Evolutionary conservation across 2,329 filamentous ascomycete genomes (phyloP).

Genomic region (Neoscytalidium dimidiatum): DNA sequence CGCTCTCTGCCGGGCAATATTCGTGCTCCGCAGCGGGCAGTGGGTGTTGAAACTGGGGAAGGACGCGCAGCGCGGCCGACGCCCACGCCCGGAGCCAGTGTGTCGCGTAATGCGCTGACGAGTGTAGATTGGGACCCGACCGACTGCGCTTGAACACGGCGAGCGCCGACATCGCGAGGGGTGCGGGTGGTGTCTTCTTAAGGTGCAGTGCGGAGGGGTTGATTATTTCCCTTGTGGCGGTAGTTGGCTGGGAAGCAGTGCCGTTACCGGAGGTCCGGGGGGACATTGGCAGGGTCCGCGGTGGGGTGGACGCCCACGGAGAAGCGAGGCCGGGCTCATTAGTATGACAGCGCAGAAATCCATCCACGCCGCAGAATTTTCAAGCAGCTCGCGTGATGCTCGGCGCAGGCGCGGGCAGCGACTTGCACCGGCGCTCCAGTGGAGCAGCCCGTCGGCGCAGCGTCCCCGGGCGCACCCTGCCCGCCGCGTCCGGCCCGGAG

Average conservation of each 20-base stretch:
- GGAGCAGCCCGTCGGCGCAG: constrained; percentile 1
- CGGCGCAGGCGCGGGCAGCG: constrained; percentile 11
- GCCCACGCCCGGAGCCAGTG: not conserved
- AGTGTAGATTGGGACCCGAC: constrained; percentile 50
- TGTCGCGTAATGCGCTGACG: constrained; percentile 19
- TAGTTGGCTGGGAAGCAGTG: not conserved
- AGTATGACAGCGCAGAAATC: constrained; percentile 16
- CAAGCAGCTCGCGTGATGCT: constrained; percentile 16
- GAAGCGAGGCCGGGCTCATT: constrained; percentile 10
- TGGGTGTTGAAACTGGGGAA: constrained; percentile 12
- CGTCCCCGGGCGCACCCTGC: not conserved
- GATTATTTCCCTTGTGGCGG: constrained; percentile 1
- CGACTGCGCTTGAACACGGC: constrained; percentile 34
- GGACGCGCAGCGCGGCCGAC: not conserved
- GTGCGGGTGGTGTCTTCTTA: not conserved
- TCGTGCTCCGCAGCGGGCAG: constrained; percentile 9
- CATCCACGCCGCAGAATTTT: constrained; percentile 12
- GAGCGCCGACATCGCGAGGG: constrained; percentile 13
- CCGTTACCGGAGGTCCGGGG: constrained; percentile 17
- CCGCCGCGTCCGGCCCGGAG: constrained; percentile 2
- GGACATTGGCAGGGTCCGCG: not conserved
- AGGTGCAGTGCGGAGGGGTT: not conserved
- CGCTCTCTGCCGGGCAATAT: constrained; percentile 11
- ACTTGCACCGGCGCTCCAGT: not conserved
- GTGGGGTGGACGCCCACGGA: constrained; percentile 10